Evolutionary conservation across 2,329 filamentous ascomycete genomes (phyloP).

Genomic region (Phaeosphaeria sp.): DNA sequence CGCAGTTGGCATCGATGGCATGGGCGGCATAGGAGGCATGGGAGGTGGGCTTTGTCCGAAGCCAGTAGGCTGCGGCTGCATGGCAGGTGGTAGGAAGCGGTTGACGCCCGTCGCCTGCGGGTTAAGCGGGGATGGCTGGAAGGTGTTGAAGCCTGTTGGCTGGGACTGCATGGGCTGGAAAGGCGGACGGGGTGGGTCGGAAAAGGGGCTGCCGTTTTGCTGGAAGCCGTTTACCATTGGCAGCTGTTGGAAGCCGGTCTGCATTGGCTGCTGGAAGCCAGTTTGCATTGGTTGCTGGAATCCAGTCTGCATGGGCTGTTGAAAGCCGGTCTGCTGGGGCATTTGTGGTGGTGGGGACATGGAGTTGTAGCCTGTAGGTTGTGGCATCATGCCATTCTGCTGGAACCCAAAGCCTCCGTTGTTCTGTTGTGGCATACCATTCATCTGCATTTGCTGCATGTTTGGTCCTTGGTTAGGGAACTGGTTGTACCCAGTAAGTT

Average conservation of each 20-base stretch:
- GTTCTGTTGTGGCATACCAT: constrained; percentile 50
- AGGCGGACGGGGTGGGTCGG: constrained; percentile 60
- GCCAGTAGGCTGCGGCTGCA: constrained; percentile 63
- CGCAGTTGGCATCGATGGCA: constrained; percentile 64
- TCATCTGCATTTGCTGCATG: constrained; percentile 46
- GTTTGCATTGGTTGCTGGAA: constrained; percentile 57
- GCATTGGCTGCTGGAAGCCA: constrained; percentile 51
- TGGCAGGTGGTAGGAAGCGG: constrained; percentile 53
- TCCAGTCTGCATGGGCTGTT: constrained; percentile 54
- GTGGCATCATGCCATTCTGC: constrained; percentile 47
- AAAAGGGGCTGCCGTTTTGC: constrained; percentile 57
- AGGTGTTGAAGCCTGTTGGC: constrained; percentile 48
- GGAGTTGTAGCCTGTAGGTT: constrained; percentile 46
- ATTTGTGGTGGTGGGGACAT: constrained; percentile 45
- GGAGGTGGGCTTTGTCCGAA: constrained; percentile 62
- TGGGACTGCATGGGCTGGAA: constrained; percentile 50
- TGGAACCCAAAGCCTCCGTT: constrained; percentile 39
- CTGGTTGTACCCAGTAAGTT: constrained; percentile 80
- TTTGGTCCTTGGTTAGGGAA: constrained; percentile 63
- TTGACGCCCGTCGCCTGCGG: constrained; percentile 64
- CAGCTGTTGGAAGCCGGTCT: constrained; percentile 55
- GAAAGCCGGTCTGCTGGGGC: constrained; percentile 50
- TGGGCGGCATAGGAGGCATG: constrained; percentile 63
- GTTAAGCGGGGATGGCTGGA: constrained; percentile 49
- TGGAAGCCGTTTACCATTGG: too few species aligned